Percentiles rank a stretch among this genome's conserved stretches.
phyloP scores from a whole-genome alignment of 2,329 filamentous ascomycete species.

The Chrysoporthe deuterocubensis region DNA sequence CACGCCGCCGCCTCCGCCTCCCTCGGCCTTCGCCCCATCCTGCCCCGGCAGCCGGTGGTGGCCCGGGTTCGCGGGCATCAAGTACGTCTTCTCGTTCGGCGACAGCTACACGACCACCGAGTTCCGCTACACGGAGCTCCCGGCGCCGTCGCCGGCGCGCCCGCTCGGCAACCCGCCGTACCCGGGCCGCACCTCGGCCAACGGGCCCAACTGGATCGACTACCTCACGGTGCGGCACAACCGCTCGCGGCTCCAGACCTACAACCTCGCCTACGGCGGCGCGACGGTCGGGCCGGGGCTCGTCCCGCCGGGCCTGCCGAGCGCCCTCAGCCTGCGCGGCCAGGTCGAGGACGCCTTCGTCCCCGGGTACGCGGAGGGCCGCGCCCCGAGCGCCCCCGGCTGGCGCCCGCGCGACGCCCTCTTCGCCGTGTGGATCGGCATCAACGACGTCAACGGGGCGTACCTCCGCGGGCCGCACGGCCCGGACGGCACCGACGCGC shows the following conservation, averaged over 20 bases:
- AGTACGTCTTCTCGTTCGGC: constrained; percentile 46
- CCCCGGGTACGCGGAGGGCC: constrained; percentile 35
- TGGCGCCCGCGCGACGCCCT: constrained; percentile 44
- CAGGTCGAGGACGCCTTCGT: constrained; percentile 52
- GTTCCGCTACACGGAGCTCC: constrained; percentile 56
- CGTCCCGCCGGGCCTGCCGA: constrained; percentile 53
- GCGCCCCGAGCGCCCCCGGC: constrained; percentile 44
- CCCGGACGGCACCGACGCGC: constrained; percentile 39
- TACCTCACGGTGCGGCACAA: constrained; percentile 53
- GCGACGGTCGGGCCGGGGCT: constrained; percentile 57
- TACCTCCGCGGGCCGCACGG: constrained; percentile 41
- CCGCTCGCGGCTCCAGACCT: constrained; percentile 49
- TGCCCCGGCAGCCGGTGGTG: constrained; percentile 37
- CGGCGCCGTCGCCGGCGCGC: constrained; percentile 54
- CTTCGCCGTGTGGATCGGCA: constrained; percentile 57
- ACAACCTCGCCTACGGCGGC: constrained; percentile 59
- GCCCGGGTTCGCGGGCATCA: constrained; percentile 43
- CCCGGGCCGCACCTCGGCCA: constrained; percentile 53
- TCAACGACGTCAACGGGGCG: constrained; percentile 59
- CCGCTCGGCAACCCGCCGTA: constrained; percentile 66
- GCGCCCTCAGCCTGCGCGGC: constrained; percentile 53
- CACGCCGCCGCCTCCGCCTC: neutral
- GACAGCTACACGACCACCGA: constrained; percentile 36
- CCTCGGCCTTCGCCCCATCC: constrained; percentile 3
- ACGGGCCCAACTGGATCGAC: constrained; percentile 57